Conservation (phyloP, 306 rosid species). For the Prunus armeniaca region DNA sequence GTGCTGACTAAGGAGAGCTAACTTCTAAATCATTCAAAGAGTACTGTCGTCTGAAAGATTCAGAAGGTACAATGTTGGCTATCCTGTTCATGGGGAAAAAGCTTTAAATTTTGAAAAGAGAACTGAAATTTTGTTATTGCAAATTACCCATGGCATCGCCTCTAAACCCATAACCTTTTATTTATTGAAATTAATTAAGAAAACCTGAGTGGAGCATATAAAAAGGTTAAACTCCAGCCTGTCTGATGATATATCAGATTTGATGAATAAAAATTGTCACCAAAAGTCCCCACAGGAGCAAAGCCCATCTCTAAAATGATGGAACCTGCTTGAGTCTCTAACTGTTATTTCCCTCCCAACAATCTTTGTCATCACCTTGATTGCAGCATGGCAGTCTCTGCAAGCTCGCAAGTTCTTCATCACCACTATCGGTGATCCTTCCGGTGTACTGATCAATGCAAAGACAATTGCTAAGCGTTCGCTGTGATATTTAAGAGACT, state of each 20-base stretch:
- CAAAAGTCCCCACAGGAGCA: slow-evolving; percentile 81
- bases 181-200: no score
- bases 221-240: no score
- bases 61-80: no score
- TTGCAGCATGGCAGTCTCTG: slow-evolving; percentile 68
- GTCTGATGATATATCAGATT: background rate
- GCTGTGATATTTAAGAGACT: slow-evolving; percentile 80
- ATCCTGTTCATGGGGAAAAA: no score
- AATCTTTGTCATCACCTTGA: slow-evolving; percentile 61
- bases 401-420: slow-evolving; percentile 91
- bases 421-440: slow-evolving; percentile 70
- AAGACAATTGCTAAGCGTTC: slow-evolving; percentile 91
- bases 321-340: slow-evolving; percentile 80
- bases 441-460: slow-evolving; percentile 66
- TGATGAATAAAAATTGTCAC: slow-evolving; percentile 25
- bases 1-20: background rate
- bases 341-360: slow-evolving; percentile 60
- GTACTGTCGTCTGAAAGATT: no score
- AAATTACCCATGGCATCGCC: no score
- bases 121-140: no score
- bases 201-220: no score
- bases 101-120: no score
- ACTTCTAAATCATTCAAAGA: background rate
- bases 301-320: slow-evolving; percentile 64
- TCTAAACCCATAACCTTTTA: no score